Evolutionary conservation across 2,329 filamentous ascomycete genomes (phyloP), one percentile per base, ranked within the genome.

Genomic region (Zymoseptoria ardabiliae): DNA sequence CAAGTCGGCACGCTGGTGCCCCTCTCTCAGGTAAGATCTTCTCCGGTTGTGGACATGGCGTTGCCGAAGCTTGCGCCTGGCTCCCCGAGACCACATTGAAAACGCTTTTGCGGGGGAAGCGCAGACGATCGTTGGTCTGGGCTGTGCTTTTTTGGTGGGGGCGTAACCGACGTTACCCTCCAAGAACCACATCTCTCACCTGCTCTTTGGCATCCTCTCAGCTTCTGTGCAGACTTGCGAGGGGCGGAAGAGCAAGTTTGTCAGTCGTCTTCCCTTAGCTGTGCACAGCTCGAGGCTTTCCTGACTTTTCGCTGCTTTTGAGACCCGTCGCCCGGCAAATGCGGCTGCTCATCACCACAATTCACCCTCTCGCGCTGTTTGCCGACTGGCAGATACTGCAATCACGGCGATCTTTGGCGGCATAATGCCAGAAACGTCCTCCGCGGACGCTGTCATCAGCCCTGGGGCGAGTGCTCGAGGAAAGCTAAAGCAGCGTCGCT

Each of bases 391-490:
- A 23, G 20, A 23, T n/a, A 23, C 20, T 53, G 9, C 22, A 28
- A 25, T n/a, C 1, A 53, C 51, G 51, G 51, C 22, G 51, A 53
- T 25, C 50, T 21, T 51, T 23, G 50, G 11, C 20, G 50, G 22
- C 50, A 48, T 30, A 19, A 23, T 51, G 22, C 11, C 21, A 19
- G 54, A 28, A 19, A 59, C 56, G 50, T 50, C 50, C 30, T 9
- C 58, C n/a, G 58, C 54, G 11, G 54, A 54, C 28, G 48, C 58
- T 13, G 30, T 60, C n/a, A 52, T 58, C 35, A 57, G 45, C 19
- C 52, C 58, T 50, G 56, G 48, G 25, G 55, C 53, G 52, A 56
- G 41, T 35, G 53, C 50, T 25, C 51, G 51, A 53, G 51, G 51
- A 9, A 53, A 53, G 22, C 51, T 53, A 53, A 53, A 53, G 51